Percentiles rank a stretch among this genome's conserved stretches.
phyloP scores from a whole-genome alignment of 139 green algal genomes.

The Chlorella ohadii region DNA sequence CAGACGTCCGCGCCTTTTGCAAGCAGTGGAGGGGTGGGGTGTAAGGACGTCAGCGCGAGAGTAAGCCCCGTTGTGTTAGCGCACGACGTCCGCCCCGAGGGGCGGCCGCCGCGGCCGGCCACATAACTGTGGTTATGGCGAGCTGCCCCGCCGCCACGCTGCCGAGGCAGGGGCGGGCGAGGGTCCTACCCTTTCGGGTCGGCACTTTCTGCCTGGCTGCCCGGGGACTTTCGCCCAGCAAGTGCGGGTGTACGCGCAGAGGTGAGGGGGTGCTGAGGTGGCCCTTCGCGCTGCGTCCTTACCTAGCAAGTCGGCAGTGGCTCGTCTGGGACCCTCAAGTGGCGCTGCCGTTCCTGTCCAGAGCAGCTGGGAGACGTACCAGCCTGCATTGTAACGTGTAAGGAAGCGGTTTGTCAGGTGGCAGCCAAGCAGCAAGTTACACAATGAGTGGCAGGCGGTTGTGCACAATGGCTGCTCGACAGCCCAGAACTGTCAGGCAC shows the following conservation, averaged over 20 bases:
- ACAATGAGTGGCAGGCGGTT: background rate
- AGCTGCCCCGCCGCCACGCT: constrained; percentile 81
- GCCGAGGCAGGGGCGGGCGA: constrained; percentile 32
- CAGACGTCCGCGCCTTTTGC: too few relatives aligned
- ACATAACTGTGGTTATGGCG: constrained; percentile 99
- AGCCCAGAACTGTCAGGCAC: background rate
- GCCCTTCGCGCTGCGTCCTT: constrained; percentile 84
- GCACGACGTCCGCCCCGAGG: constrained; percentile 58
- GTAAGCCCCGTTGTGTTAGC: constrained; percentile 99
- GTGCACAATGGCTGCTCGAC: background rate
- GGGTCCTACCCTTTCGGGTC: constrained; percentile 89
- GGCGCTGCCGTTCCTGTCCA: background rate
- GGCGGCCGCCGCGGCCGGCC: constrained; percentile 65
- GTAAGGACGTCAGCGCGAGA: constrained; percentile 91
- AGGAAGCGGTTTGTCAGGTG: background rate
- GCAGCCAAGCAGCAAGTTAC: background rate
- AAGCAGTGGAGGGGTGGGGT: background rate
- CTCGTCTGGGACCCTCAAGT: background rate
- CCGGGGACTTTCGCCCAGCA: constrained; percentile 99
- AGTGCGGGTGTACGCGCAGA: background rate
- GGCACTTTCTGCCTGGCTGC: constrained; percentile 96
- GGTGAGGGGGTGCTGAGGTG: constrained; percentile 65
- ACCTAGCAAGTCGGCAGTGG: constrained; percentile 27
- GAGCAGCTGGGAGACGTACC: background rate
- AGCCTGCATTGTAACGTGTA: too few relatives aligned